Evolutionary conservation across 805 yeast species (phyloP), one percentile per base, ranked within the genome.

Genomic region (Cyberlindnera galapagoensis): DNA sequence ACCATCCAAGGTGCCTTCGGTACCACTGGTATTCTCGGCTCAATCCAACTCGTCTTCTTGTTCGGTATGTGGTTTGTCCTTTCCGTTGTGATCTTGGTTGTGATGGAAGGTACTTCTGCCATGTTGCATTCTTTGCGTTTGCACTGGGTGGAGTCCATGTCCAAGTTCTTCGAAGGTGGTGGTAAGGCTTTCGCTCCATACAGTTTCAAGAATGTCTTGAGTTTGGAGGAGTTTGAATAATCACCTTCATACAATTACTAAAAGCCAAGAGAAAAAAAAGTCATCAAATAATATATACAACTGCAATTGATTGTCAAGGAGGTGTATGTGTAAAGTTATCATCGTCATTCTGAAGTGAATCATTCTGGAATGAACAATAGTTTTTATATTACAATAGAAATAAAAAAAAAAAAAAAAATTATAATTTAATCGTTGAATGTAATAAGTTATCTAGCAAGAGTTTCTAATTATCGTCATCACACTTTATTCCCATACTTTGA

Each of bases 61-160:
- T 92, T 92, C 56, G 95, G 80, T 16, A 76, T 92, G 81, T 92
- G 99, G 99, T 86, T 92, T 56, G 73, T 75, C 4, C 66, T 92
- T 42, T 88, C 98, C 0, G 90, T 88, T 24, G 82, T 84, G 44
- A 86, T 92, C 46, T 69, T 92, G 52, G 97, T 92, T 12, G 66
- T 83, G 34, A 92, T 92, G 99, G 99, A 92, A 62, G 99, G 98
- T 39, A 92, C 99, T 0, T 86, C 96, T 20, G 98, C 98, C 21
- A 92, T 92, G 98, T 74, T 92, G 54, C 99, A 92, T 63, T 82
- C 97, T 17, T 73, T 92, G 53, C 85, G 99, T 69, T 72, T 92
- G 52, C 98, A 92, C 60, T 92, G 99, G 99, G 98, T 92, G 41
- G 99, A 92, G 65, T 79, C 95, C 20, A 92, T 92, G 99, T 86